Percentiles rank a stretch among this genome's conserved stretches.
These are phyloP conservation scores for Syncephalastrum contaminatum DNA, from an alignment of 371 early-diverging fungal genomes.

Conservation along the genomic window DNA sequence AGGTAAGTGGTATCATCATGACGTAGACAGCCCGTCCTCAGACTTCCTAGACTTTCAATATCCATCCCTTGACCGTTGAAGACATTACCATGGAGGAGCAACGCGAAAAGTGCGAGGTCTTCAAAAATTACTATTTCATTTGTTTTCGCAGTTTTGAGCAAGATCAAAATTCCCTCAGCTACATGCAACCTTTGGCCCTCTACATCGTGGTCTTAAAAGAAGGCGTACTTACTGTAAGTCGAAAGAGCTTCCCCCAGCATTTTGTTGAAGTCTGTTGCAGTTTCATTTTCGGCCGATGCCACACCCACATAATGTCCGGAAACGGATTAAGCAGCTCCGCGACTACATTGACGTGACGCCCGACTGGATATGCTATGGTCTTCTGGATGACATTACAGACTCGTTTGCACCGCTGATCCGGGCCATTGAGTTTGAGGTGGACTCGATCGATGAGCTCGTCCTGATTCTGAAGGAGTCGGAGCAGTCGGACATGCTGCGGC, in stretches of 20 bases:
- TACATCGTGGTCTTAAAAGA: constrained; percentile 82
- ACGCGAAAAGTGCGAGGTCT: constrained; percentile 92
- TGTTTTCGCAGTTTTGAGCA: constrained; percentile 79
- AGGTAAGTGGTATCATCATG: constrained; percentile 23
- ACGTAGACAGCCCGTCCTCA: too few relatives aligned
- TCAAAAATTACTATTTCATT: constrained; percentile 88
- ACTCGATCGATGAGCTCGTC: constrained; percentile 88
- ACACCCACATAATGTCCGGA: constrained; percentile 75
- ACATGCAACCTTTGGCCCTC: constrained; percentile 76
- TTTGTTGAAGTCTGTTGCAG: constrained; percentile 17
- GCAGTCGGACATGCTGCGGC: constrained; percentile 83
- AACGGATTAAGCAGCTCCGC: constrained; percentile 70
- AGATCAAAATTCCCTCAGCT: constrained; percentile 61
- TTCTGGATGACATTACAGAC: constrained; percentile 86
- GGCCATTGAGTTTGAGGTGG: constrained; percentile 86
- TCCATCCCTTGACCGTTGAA: constrained; percentile 91
- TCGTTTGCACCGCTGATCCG: constrained; percentile 78
- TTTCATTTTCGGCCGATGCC: constrained; percentile 73
- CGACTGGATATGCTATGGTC: constrained; percentile 90
- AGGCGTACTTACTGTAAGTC: constrained; percentile 73
- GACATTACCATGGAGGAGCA: constrained; percentile 90
- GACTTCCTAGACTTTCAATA: constrained; percentile 51
- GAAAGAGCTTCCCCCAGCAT: neutral
- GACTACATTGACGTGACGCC: constrained; percentile 65
- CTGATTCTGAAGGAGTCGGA: constrained; percentile 87